These are phyloP conservation scores for Isabelozyma heimii DNA, from an alignment of 805 yeast species.

Conservation along the genomic window DNA sequence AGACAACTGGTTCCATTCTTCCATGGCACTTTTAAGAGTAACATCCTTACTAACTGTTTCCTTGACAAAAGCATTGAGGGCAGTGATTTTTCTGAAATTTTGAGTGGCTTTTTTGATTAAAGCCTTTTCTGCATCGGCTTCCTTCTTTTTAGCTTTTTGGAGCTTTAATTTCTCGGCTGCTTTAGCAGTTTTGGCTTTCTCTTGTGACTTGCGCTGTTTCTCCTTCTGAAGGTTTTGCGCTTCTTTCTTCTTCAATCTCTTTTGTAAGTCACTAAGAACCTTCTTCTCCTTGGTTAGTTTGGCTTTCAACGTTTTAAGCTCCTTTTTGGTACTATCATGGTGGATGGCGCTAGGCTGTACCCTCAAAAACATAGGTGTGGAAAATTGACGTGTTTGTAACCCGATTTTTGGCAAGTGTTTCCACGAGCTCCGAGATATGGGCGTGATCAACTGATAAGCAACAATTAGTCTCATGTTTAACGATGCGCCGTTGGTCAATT, in stretches of 20 bases:
- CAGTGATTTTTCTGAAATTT: slow-evolving; percentile 18
- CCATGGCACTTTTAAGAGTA: slow-evolving; percentile 12
- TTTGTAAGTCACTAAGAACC: neutral
- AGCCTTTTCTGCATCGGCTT: slow-evolving; percentile 11
- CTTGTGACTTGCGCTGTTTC: slow-evolving; percentile 15
- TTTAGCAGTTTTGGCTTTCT: slow-evolving; percentile 12
- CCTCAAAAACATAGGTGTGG: no score
- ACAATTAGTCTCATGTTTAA: no score
- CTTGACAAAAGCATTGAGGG: slow-evolving; percentile 22
- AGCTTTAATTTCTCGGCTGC: slow-evolving; percentile 7
- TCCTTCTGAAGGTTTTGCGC: neutral
- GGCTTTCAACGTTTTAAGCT: slow-evolving; percentile 13
- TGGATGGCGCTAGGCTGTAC: no score
- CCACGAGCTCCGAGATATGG: no score
- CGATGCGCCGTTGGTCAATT: no score
- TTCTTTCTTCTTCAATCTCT: slow-evolving; percentile 5
- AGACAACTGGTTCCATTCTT: slow-evolving; percentile 24
- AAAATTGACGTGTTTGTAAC: no score
- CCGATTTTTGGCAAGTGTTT: no score
- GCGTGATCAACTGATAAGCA: no score
- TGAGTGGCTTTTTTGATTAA: slow-evolving; percentile 18
- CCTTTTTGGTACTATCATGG: slow-evolving; percentile 9
- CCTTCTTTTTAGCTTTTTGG: slow-evolving; percentile 4
- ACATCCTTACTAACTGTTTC: slow-evolving; percentile 10
- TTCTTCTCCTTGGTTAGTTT: slow-evolving; percentile 15